Evolutionary conservation across 371 early-diverging fungal species (phyloP).

Genomic region (Umbelopsis sp.): DNA sequence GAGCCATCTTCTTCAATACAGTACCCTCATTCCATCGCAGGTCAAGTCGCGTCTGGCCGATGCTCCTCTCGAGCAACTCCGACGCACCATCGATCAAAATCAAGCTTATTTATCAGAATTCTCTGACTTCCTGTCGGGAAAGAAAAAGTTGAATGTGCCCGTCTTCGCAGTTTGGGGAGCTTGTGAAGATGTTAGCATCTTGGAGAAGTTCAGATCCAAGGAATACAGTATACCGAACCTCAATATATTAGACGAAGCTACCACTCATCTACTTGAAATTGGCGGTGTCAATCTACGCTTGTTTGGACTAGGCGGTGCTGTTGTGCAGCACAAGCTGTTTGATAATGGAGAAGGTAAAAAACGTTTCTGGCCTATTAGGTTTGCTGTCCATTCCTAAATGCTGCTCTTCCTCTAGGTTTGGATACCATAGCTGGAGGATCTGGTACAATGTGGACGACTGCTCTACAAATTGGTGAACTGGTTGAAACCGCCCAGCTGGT

Average conservation of each 20-base stretch:
- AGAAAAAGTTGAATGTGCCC: constrained; percentile 56
- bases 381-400: background rate
- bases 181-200: constrained; percentile 66
- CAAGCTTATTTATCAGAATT: constrained; percentile 59
- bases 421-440: constrained; percentile 71
- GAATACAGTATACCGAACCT: constrained; percentile 61
- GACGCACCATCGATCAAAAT: constrained; percentile 51
- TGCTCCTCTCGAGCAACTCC: constrained; percentile 49
- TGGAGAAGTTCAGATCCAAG: constrained; percentile 60
- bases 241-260: constrained; percentile 62
- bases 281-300: constrained; percentile 65
- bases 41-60: constrained; percentile 48
- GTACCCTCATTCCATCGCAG: constrained; percentile 57
- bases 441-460: constrained; percentile 74
- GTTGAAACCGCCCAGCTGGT: constrained; percentile 59
- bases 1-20: constrained; percentile 66
- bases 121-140: constrained; percentile 51
- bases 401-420: constrained; percentile 34
- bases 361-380: background rate
- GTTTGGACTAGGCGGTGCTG: constrained; percentile 70
- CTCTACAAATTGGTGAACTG: constrained; percentile 68
- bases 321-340: constrained; percentile 69
- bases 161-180: constrained; percentile 74
- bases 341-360: constrained; percentile 70
- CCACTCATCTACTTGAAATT: constrained; percentile 56